Base-by-base conservation (phyloP, 805 yeast genomes). In the Sugiyamaella lignohabitans region DNA sequence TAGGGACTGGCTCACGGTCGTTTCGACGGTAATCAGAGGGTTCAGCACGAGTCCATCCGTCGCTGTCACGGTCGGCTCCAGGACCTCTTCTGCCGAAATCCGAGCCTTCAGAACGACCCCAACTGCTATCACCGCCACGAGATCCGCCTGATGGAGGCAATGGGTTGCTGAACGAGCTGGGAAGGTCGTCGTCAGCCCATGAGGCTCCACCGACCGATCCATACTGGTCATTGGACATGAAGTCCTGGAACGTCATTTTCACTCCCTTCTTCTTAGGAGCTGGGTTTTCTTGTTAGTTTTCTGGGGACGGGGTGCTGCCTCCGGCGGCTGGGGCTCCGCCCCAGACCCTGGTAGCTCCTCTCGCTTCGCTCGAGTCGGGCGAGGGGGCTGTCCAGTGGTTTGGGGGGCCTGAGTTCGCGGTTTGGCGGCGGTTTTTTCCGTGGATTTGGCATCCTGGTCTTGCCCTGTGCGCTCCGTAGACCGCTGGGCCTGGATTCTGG, bases 171-270 rank as follows among this genome's bases (percentile, higher is more conserved):
- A 42, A 43, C 14, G 49, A 29, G 17, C 37, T 35, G 10, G 51
- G 50, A 36, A 72, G 79, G 53, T 82, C 93, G 52, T 79, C 85
- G 59, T 86, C 95, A 42, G 88, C 93, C 95, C 95, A 86, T 27
- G 87, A 80, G 44, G 82, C 56, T 3, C 41, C 42, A 20, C 52
- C 46, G 10, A 49, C 46, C 10, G 48, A n/a, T 6, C 57, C 55
- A 38, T 39, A 53, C 19, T 19, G 10, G 19, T 20, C 30, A 29
- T 39, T 27, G 24, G 20, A 8, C 10, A 45, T 11, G 22, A 40
- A 44, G 67, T 89, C 79, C 63, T 80, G 82, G 69, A 88, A 77
- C 74, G 85, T 91, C 93, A 87, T 84, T 71, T 81, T 86, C 54
- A 75, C 74, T 49, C 71, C 74, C 62, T 80, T 81, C 66, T 80